A percentile compares a stretch with the other conserved stretches of the same genome.
Conservation (phyloP, 352 stramenopile species). For the Albugo laibachii region DNA sequence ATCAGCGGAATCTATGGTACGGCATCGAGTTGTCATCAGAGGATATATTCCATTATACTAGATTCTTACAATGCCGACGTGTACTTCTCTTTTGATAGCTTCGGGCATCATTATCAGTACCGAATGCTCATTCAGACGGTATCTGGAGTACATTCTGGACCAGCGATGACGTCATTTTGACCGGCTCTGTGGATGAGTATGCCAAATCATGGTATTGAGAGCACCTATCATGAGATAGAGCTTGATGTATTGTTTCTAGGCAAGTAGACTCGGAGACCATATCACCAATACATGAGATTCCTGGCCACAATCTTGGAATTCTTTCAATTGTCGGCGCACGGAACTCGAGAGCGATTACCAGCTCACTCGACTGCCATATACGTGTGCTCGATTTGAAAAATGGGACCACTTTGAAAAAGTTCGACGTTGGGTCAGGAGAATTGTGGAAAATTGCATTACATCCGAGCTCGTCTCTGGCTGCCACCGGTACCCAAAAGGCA, state of each 20-base stretch:
- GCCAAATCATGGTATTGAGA: constrained; percentile 51
- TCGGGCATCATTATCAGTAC: constrained; percentile 61
- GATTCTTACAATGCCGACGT: not conserved
- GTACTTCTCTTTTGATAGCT: constrained; percentile 16
- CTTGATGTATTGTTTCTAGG: not conserved
- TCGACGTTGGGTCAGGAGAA: constrained; percentile 70
- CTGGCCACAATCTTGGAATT: constrained; percentile 66
- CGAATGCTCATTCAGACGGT: constrained; percentile 69
- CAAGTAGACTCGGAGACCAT: constrained; percentile 34
- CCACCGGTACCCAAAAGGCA: constrained; percentile 61
- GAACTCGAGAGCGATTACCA: constrained; percentile 49
- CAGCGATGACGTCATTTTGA: constrained; percentile 71
- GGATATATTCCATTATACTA: no score
- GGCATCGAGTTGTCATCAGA: no score
- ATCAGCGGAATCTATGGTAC: no score
- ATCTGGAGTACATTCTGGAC: constrained; percentile 83
- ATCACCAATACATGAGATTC: constrained; percentile 42
- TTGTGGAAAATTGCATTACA: constrained; percentile 72
- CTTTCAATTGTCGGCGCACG: constrained; percentile 74
- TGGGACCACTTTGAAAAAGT: constrained; percentile 56
- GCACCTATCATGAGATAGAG: not conserved
- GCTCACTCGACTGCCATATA: constrained; percentile 70
- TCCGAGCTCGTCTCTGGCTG: constrained; percentile 62
- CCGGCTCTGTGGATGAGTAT: constrained; percentile 72
- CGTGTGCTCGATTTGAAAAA: constrained; percentile 54